Evolutionary conservation across 306 rosid genomes (phyloP), one percentile per base, ranked within the genome.

Genomic region (Malus sylvestris): DNA sequence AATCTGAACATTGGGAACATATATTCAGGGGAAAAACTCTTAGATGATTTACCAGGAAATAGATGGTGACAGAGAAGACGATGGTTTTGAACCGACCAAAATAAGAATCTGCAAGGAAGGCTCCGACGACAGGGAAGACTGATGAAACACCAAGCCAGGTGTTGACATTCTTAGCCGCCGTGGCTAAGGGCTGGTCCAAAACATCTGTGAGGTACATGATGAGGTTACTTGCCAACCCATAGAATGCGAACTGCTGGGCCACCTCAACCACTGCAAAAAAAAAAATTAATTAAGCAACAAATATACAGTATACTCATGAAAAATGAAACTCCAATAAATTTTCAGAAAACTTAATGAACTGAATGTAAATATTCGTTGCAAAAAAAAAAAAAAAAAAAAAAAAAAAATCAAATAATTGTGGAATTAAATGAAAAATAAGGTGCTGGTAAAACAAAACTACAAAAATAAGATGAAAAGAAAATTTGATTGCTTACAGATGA

Each of bases 11-110:
- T 42, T 42, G 3, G 45, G 12, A 8, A 42, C 12, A 42, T 42
- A 42, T 42, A 42, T 42, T 42, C 10, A 42, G 45, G 12, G 45
- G 45, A 42, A 42, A 42, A 42, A 8, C 45, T 59, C 45, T 42
- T 9, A 9, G 45, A 42, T 42, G 45, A 42, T 9, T 70, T 82
- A 89, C 94, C 87, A 79, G 5, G 12, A 86, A 81, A 77, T 86
- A 90, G 32, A 87, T 82, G 81, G 71, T 33, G 3, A 88, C 82
- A 3, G 94, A 86, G 16, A 77, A 8, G 68, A 90, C 76, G 23
- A 90, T 90, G 45, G 94, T 86, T 30, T 62, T 81, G 89, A 87
- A 90, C 6, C 94, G 88, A 59, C 94, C 94, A 1, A 87, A 38
- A 42, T 68, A 84, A 1, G 94, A 90, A 64, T 90, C 94, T 4